Conservation (phyloP, 1,139 yeast species). For the Protomyces lactucae-debilis region DNA sequence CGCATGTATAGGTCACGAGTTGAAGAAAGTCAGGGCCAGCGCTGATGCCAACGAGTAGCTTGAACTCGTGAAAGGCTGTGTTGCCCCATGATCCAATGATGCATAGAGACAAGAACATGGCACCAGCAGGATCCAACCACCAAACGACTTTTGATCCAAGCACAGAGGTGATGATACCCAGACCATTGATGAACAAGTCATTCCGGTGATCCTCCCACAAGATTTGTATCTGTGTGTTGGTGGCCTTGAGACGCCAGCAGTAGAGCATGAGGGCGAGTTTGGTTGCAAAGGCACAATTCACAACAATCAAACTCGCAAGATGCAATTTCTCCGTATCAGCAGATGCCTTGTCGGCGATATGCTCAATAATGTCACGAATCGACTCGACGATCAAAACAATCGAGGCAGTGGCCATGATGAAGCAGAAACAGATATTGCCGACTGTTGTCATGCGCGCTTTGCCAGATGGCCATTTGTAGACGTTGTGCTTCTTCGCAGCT, state of each 20-base stretch:
- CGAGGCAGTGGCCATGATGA: slow-evolving; percentile 32
- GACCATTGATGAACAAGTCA: slow-evolving; percentile 32
- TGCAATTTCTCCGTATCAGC: slow-evolving; percentile 9
- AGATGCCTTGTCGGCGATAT: slow-evolving; percentile 3
- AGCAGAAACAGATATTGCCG: slow-evolving; percentile 32
- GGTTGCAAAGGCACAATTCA: slow-evolving; percentile 30
- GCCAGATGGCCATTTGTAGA: slow-evolving; percentile 31
- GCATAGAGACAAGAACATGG: slow-evolving; percentile 29
- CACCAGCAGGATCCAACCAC: slow-evolving; percentile 34
- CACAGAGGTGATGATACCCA: slow-evolving; percentile 32
- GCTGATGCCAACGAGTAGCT: slow-evolving; percentile 31
- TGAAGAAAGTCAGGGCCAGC: slow-evolving; percentile 30
- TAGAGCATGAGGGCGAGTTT: slow-evolving; percentile 30
- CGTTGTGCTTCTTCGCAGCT: slow-evolving; percentile 29
- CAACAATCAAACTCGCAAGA: slow-evolving; percentile 30
- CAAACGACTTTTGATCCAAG: slow-evolving; percentile 30
- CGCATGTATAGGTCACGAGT: slow-evolving; percentile 32
- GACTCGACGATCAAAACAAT: slow-evolving; percentile 30
- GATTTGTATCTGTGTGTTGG: slow-evolving; percentile 30
- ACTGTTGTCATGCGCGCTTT: slow-evolving; percentile 32
- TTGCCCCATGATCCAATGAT: slow-evolving; percentile 29
- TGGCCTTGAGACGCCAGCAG: slow-evolving; percentile 30
- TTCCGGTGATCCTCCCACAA: slow-evolving; percentile 33
- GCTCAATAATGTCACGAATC: slow-evolving; percentile 28
- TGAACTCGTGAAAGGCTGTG: slow-evolving; percentile 30